Percentiles rank a stretch among this genome's conserved stretches.
phyloP scores from a whole-genome alignment of 2,329 filamentous ascomycete species.

The Hypoxylon sp. region DNA sequence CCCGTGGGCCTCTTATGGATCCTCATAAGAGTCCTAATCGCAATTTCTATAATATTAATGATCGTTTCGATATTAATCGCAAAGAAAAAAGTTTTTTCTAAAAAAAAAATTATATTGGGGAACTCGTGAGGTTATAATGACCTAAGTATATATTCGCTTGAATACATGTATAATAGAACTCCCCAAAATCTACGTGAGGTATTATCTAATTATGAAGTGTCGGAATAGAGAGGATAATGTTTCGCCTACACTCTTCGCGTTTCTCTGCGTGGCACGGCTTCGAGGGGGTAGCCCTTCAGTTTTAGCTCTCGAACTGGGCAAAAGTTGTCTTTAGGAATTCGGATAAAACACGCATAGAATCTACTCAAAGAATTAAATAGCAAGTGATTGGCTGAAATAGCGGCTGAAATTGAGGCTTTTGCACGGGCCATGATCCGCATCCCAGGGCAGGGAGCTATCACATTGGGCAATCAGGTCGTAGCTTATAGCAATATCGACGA shows the following conservation, averaged over 20 bases:
- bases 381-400: constrained; percentile 20
- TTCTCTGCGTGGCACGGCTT: not conserved
- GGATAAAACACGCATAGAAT: constrained; percentile 18
- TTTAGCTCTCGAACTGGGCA: not conserved
- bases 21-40: constrained; percentile 2
- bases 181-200: too few species aligned
- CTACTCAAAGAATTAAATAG: constrained; percentile 19
- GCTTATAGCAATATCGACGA: constrained; percentile 2
- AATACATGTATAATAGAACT: not conserved
- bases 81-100: not conserved
- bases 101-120: not conserved
- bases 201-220: not conserved
- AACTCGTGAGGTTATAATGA: not conserved
- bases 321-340: not conserved
- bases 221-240: not conserved
- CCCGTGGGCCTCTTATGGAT: constrained; percentile 17
- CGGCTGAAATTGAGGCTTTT: constrained; percentile 35
- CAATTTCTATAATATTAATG: constrained; percentile 2
- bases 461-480: constrained; percentile 35
- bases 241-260: not conserved
- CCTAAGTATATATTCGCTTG: not conserved
- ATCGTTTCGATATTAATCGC: constrained; percentile 13
- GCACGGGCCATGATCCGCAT: constrained; percentile 29
- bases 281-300: not conserved
- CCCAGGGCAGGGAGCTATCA: constrained; percentile 12